Base-by-base conservation (phyloP, 2,329 filamentous ascomycete genomes). In the Diaporthe batatas region DNA sequence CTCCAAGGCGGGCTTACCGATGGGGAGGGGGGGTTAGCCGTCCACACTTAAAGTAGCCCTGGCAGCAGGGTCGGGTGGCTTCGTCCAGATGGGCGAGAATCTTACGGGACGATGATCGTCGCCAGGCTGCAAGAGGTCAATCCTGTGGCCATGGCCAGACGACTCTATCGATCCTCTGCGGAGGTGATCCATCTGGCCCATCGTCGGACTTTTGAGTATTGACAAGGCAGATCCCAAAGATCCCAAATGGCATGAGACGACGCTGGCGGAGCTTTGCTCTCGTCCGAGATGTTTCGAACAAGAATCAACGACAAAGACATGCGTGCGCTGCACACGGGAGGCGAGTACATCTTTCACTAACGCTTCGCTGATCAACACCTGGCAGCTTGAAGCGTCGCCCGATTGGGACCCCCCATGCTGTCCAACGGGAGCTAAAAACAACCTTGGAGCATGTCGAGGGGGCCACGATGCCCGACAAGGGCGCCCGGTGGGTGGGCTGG, bases 381-480 rank as follows among this genome's bases (percentile, higher is more conserved):
- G 57, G 23, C 58, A 49, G 29, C 51, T 72, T 32, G 42, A 55
- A 72, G 23, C 62, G 51, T 54, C 68, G 32, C 72, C 62, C 21
- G 14, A 67, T 67, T 67, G 47, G 62, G 65, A 69, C 10, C 71
- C 51, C 68, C 62, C 71, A 59, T 68, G 59, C 57, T 65, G 36
- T 14, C 70, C 70, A 42, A 58, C 77, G 78, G 77, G 77, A 79
- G 67, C 77, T 78, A 78, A 77, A 79, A 77, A 75, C 76, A 76
- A 73, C 49, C 71, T 68, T 47, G 54, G 47, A 53, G 75, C 68
- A 73, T 75, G 75, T 73, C 71, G 72, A 73, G 70, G 73, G 72
- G 71, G 73, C 75, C 76, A 77, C 76, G 69, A 67, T 70, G 44
- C 55, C 55, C 68, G 44, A 70, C 55, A 62, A n/a, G 32, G 68